Evolutionary conservation across 371 early-diverging fungal genomes (phyloP).

Genomic region (Rhizopus sp.): DNA sequence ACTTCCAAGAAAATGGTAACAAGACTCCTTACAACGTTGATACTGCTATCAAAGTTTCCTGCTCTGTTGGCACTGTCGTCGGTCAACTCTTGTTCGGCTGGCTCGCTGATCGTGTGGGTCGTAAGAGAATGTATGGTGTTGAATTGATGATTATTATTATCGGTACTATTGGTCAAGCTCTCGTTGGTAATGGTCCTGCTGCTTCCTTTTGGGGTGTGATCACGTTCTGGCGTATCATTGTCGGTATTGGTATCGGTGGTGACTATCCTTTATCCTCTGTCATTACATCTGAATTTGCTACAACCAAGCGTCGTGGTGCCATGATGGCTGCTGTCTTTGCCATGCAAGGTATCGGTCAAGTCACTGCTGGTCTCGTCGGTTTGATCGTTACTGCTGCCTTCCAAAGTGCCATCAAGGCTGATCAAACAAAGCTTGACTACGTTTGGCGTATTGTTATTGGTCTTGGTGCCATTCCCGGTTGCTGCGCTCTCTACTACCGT

Average conservation of each 20-base stretch:
- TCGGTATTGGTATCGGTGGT: slow-evolving; percentile 82
- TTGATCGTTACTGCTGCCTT: slow-evolving; percentile 60
- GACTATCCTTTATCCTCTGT: slow-evolving; percentile 77
- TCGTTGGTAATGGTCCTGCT: slow-evolving; percentile 60
- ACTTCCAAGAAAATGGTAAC: slow-evolving; percentile 41
- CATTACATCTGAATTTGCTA: slow-evolving; percentile 84
- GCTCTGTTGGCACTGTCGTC: slow-evolving; percentile 74
- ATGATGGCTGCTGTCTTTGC: slow-evolving; percentile 87
- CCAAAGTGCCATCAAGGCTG: slow-evolving; percentile 52
- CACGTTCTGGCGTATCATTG: slow-evolving; percentile 75
- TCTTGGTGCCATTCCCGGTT: slow-evolving; percentile 71
- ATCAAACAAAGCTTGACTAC: slow-evolving; percentile 63
- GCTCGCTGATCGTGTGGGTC: slow-evolving; percentile 77
- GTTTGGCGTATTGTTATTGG: slow-evolving; percentile 80
- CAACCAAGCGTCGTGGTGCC: slow-evolving; percentile 72
- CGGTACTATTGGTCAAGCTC: slow-evolving; percentile 72
- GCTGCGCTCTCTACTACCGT: slow-evolving; percentile 67
- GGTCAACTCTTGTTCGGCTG: slow-evolving; percentile 81
- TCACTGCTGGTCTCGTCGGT: slow-evolving; percentile 71
- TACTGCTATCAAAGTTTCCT: slow-evolving; percentile 71
- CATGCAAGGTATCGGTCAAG: slow-evolving; percentile 85
- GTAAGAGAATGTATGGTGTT: slow-evolving; percentile 82
- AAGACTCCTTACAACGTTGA: slow-evolving; percentile 62
- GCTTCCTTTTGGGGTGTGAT: slow-evolving; percentile 66
- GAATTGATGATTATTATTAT: slow-evolving; percentile 78